Base-by-base conservation (phyloP, 2,329 filamentous ascomycete species). In the Aquanectria penicillioides region DNA sequence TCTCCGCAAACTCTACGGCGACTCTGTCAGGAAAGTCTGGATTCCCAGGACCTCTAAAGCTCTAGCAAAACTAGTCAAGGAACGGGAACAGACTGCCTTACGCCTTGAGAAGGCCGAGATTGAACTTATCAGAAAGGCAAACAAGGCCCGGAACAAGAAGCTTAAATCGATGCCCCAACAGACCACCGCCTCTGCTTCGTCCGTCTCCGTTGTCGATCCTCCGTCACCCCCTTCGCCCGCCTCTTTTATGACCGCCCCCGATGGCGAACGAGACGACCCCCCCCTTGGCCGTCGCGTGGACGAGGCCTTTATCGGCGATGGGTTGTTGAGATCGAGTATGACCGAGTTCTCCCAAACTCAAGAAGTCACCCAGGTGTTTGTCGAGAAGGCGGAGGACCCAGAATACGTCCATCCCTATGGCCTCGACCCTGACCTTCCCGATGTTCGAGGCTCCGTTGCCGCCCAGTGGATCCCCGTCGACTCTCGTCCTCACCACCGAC, bases 91-190 rank as follows among this genome's bases (percentile, higher is more conserved):
- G 73, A 87, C 87, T 5, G 92, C 93, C 3, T 86, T 91, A 80
- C 89, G 91, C 67, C 84, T 99, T 5, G 95, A 99, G 74, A 89
- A 83, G 62, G 93, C 94, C 23, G 94, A 98, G 78, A 89, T 94
- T 23, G 90, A 92, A 70, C 83, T 98, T 7, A 92, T 97, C 71
- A 91, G 89, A 67, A 81, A 87, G 37, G 92, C 92, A 41, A 94
- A 95, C 75, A 85, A 83, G 58, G 86, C 86, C 18, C 89, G 91
- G 43, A 74, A 87, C 57, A 93, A 93, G 79, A 61, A 67, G 7
- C 46, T 68, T 5, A 31, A 40, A 20, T 20, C 28, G 12, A 40
- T 38, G 18, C 18, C 47, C 6, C 47, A 50, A 1, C 55, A 59
- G 2, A 18, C 18, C 1, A 23, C 26, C 20, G 11, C 28, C 41